Evolutionary conservation across 768 basidiomycete species (phyloP), one percentile per base, ranked within the genome.

Genomic region (Agrocybe chaxingu): DNA sequence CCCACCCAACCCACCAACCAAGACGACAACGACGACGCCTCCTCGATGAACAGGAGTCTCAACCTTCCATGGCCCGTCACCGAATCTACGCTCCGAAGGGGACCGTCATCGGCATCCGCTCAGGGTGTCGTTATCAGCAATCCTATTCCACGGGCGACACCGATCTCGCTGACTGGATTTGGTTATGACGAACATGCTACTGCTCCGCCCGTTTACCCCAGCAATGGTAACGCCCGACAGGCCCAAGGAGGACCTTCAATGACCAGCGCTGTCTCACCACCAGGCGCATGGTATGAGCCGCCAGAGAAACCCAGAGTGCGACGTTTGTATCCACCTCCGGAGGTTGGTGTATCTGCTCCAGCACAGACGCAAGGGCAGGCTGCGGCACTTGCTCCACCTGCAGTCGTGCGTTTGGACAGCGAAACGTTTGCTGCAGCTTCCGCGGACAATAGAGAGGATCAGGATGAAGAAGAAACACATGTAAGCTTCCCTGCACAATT

Each of bases 161-260:
- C 69, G 4, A 63, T 60, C 46, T 66, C 69, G 1, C 57, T 71
- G n/a, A 69, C 70, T 1, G 70, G 69, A 1, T 63, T 67, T 35
- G 62, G 68, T 42, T 53, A 44, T 29, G 55, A 63, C 29, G 46
- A 52, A 44, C 46, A 48, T 35, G 46, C 48, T 36, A 19, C 40
- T 36, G 48, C 39, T n/a, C 44, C 50, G 31, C 18, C 47, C 39
- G n/a, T 19, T 45, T 33, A 40, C 30, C 50, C 35, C 45, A 38
- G 45, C 48, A 52, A 40, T 37, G 52, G 29, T 44, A 31, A 61
- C 62, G 38, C 50, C 67, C 51, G 58, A 63, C 49, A 55, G 69
- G 54, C 45, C 64, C 58, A 34, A 30, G 44, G 50, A n/a, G 54
- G 57, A 10, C 61, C 60, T 24, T 24, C 24, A 5, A 24, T 24